A percentile compares a stretch with the other conserved stretches of the same genome.
Conservation (phyloP, 495 filamentous ascomycete genomes). For the Podospora anserina region DNA sequence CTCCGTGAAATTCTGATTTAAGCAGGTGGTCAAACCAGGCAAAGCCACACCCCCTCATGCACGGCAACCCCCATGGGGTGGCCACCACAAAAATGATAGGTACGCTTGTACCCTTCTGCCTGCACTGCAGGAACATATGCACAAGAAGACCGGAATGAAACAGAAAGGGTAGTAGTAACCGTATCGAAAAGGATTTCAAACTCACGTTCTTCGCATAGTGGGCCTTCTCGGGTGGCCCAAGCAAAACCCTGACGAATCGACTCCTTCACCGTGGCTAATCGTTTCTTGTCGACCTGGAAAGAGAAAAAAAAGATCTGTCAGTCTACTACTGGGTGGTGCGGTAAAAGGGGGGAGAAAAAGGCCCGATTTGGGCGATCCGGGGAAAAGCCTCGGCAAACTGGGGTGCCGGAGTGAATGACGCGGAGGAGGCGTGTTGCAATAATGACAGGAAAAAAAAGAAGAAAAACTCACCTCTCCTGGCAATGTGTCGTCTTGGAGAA, state of each 20-base stretch:
- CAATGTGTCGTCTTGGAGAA: constrained; percentile 93
- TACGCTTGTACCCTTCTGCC: not conserved
- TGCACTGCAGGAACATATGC: constrained; percentile 1
- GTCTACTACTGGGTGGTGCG: not conserved
- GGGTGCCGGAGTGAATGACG: not conserved
- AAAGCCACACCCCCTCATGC: not conserved
- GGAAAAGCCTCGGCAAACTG: constrained; percentile 5
- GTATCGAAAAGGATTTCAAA: constrained; percentile 28
- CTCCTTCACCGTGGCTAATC: constrained; percentile 82
- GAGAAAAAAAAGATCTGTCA: constrained; percentile 13
- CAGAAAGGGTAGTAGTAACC: not conserved
- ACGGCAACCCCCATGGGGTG: not conserved
- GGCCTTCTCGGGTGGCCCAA: constrained; percentile 93
- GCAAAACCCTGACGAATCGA: constrained; percentile 91
- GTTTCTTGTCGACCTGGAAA: constrained; percentile 75
- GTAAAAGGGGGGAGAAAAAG: constrained; percentile 9
- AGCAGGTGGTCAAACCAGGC: not conserved
- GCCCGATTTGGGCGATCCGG: constrained; percentile 18
- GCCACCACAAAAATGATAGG: not conserved
- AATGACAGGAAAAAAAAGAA: constrained; percentile 16
- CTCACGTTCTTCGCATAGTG: constrained; percentile 97
- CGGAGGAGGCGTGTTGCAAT: not conserved
- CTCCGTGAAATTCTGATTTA: not conserved
- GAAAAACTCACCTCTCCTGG: constrained; percentile 62
- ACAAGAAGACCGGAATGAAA: constrained; percentile 14